These are phyloP conservation scores for Clausena lansium DNA, from an alignment of 345 rosid species.

Conservation along the genomic window DNA sequence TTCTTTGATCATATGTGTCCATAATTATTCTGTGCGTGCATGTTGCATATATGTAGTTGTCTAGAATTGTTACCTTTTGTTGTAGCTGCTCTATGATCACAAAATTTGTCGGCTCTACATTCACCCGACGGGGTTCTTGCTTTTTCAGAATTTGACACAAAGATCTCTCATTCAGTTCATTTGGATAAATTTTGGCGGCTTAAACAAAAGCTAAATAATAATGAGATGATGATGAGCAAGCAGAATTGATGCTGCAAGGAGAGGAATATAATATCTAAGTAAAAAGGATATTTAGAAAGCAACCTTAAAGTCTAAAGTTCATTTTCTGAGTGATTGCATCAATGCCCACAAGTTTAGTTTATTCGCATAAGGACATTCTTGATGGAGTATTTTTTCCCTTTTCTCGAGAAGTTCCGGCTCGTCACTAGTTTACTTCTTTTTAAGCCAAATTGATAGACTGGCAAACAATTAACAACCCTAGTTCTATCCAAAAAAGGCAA, in stretches of 20 bases:
- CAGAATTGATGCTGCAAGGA: conserved; percentile 40
- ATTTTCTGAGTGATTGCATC: conserved; percentile 42
- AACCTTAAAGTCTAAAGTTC: conserved; percentile 25
- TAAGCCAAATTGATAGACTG: conserved; percentile 1
- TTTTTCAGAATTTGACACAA: conserved; percentile 17
- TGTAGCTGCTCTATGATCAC: not conserved
- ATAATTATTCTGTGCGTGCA: not conserved
- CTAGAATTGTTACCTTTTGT: not conserved
- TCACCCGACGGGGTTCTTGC: conserved; percentile 3
- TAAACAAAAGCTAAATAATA: conserved; percentile 18
- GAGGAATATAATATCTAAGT: not conserved
- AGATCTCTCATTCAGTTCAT: conserved; percentile 23
- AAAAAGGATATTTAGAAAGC: conserved; percentile 32
- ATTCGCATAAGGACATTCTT: conserved; percentile 33
- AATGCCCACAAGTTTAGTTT: conserved; percentile 30
- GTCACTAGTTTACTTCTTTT: conserved; percentile 5
- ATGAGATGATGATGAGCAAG: conserved; percentile 35
- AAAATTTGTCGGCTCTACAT: not conserved
- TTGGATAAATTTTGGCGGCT: conserved; percentile 21
- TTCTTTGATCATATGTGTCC: not conserved
- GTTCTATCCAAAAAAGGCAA: too few relatives aligned
- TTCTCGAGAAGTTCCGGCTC: conserved; percentile 18
- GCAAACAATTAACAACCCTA: not conserved
- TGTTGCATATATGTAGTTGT: not conserved
- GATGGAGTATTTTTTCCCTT: not conserved